phyloP scores from a whole-genome alignment of 306 rosid species.

The Chamaecrista fasciculata region DNA sequence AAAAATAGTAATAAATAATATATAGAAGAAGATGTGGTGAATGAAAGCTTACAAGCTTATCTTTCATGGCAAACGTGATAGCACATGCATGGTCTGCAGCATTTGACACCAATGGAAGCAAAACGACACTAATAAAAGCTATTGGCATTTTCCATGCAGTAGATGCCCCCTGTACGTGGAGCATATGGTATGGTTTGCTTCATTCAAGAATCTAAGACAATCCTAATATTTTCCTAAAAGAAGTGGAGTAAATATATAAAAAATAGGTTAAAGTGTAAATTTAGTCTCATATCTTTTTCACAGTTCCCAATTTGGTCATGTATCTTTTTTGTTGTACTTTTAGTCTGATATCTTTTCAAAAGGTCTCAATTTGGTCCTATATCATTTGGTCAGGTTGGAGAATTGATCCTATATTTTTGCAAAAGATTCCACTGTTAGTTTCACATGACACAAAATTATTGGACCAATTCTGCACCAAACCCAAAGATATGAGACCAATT shows the following conservation, averaged over 20 bases:
- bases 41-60: slow-evolving; percentile 64
- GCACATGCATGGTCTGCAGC: slow-evolving; percentile 97
- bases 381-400: too few relatives aligned
- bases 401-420: too few relatives aligned
- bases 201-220: neutral
- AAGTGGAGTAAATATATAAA: neutral
- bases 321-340: too few relatives aligned
- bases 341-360: too few relatives aligned
- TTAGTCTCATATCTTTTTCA: too few relatives aligned
- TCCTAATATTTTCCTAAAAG: neutral
- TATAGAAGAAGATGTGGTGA: neutral
- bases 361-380: too few relatives aligned
- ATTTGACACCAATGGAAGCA: slow-evolving; percentile 85
- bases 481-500: too few relatives aligned
- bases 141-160: slow-evolving; percentile 55
- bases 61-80: slow-evolving; percentile 85
- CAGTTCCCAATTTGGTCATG: too few relatives aligned
- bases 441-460: too few relatives aligned
- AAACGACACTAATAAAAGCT: slow-evolving; percentile 71
- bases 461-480: too few relatives aligned
- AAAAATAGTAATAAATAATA: neutral
- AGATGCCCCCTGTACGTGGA: slow-evolving; percentile 86
- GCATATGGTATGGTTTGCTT: slow-evolving; percentile 9
- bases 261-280: too few relatives aligned
- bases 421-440: too few relatives aligned